These are phyloP conservation scores for Pseudogymnoascus sp. DNA, from an alignment of 2,329 filamentous ascomycete species.

Conservation along the genomic window DNA sequence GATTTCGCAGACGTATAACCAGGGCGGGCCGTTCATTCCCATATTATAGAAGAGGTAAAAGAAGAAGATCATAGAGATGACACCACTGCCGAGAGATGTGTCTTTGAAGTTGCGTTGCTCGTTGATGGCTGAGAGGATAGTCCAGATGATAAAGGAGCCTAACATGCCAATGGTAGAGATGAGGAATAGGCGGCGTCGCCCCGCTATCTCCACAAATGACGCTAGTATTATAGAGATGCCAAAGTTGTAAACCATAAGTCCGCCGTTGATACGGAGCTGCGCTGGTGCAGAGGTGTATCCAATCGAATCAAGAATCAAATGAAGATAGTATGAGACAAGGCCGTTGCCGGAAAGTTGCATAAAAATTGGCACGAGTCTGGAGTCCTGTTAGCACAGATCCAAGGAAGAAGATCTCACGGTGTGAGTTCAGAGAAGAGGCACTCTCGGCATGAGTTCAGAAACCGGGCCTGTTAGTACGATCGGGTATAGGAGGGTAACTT, in stretches of 20 bases:
- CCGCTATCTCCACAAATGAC: conserved; percentile 18
- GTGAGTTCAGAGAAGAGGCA: neutral
- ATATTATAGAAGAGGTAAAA: conserved; percentile 20
- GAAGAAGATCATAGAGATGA: conserved; percentile 31
- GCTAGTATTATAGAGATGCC: conserved; percentile 10
- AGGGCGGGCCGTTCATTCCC: neutral
- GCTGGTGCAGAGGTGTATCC: conserved; percentile 16
- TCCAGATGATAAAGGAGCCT: conserved; percentile 28
- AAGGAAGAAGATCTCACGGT: neutral
- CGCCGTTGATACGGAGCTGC: conserved; percentile 19
- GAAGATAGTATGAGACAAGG: conserved; percentile 20
- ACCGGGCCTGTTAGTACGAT: conserved; percentile 8
- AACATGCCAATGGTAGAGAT: conserved; percentile 19
- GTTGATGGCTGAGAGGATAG: conserved; percentile 16
- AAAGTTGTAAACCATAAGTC: conserved; percentile 18
- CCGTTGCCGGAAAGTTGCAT: conserved; percentile 20
- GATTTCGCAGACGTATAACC: neutral
- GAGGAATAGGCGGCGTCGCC: conserved; percentile 17
- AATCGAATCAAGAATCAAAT: conserved; percentile 18
- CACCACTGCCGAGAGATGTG: conserved; percentile 24
- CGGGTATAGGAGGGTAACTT: conserved; percentile 33
- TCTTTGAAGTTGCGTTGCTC: conserved; percentile 9
- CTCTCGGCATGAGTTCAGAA: neutral
- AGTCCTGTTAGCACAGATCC: neutral
- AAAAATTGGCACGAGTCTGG: conserved; percentile 15